phyloP scores from a whole-genome alignment of 352 stramenopile species.

The Phytophthora kernoviae region DNA sequence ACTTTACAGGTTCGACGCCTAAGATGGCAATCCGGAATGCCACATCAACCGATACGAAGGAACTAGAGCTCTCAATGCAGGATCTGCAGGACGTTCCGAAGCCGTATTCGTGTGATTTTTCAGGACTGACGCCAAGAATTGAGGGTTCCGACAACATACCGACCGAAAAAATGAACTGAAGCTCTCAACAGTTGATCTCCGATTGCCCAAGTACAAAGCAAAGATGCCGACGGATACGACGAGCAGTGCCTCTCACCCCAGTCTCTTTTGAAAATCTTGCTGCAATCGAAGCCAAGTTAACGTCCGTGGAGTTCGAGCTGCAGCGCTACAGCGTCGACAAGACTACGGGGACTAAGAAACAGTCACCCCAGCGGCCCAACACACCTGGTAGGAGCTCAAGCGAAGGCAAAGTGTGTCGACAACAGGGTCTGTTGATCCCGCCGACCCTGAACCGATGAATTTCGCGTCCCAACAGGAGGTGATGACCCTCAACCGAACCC shows the following conservation, averaged over 20 bases:
- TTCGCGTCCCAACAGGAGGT: not conserved
- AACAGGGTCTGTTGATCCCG: not conserved
- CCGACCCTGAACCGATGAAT: not conserved
- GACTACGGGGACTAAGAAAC: not conserved
- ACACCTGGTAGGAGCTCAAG: not conserved
- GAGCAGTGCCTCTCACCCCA: constrained; percentile 17
- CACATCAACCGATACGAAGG: constrained; percentile 3
- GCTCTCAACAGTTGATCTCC: constrained; percentile 22
- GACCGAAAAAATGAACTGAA: constrained; percentile 9
- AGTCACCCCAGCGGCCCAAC: not conserved
- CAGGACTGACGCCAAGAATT: constrained; percentile 6
- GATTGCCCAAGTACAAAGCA: constrained; percentile 25
- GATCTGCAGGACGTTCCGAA: not conserved
- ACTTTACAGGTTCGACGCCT: not conserved
- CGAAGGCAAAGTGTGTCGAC: not conserved
- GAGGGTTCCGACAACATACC: constrained; percentile 4
- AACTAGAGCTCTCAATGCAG: constrained; percentile 8
- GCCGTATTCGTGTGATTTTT: constrained; percentile 20
- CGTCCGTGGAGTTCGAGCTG: constrained; percentile 21
- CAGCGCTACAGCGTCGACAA: constrained; percentile 13
- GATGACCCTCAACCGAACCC: not conserved
- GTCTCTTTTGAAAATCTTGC: constrained; percentile 22
- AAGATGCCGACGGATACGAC: constrained; percentile 7
- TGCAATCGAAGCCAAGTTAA: constrained; percentile 25
- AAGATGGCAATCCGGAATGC: not conserved